Percentiles rank a stretch among this genome's conserved stretches.
Conservation (phyloP, 495 filamentous ascomycete genomes). For the Penicillium bovifimosum region DNA sequence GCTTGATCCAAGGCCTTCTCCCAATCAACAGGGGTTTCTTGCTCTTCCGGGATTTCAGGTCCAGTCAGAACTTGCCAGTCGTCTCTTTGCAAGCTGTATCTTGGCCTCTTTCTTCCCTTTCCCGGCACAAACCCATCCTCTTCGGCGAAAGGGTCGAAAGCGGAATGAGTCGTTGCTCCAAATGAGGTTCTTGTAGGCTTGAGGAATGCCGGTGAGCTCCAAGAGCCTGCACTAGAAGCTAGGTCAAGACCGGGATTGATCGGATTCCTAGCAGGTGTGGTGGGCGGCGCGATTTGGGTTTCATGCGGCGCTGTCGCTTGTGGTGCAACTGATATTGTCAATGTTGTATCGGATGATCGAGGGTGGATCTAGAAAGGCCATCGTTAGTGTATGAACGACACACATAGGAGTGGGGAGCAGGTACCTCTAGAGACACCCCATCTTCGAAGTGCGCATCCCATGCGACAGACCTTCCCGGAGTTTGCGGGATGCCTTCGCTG, state of each 20-base stretch:
- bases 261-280: conserved; percentile 20
- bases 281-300: conserved; percentile 17
- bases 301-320: conserved; percentile 22
- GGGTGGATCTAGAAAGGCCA: conserved; percentile 23
- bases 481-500: conserved; percentile 40
- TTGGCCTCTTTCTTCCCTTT: conserved; percentile 64
- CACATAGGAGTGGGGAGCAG: background rate
- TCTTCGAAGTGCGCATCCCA: conserved; percentile 65
- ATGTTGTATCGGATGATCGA: conserved; percentile 26
- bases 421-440: conserved; percentile 56
- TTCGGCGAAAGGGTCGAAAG: conserved; percentile 64
- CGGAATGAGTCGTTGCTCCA: conserved; percentile 51
- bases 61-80: conserved; percentile 68
- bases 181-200: conserved; percentile 58
- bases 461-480: conserved; percentile 64
- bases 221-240: conserved; percentile 25
- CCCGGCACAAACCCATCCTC: conserved; percentile 59
- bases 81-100: conserved; percentile 61
- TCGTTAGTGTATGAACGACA: background rate
- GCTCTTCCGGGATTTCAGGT: conserved; percentile 58
- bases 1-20: conserved; percentile 29
- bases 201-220: conserved; percentile 72
- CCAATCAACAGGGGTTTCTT: conserved; percentile 27
- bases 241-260: conserved; percentile 3
- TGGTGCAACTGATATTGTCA: conserved; percentile 45